Conservation (phyloP, 2,329 filamentous ascomycete genomes). For the Cladobotryum protrusum region DNA sequence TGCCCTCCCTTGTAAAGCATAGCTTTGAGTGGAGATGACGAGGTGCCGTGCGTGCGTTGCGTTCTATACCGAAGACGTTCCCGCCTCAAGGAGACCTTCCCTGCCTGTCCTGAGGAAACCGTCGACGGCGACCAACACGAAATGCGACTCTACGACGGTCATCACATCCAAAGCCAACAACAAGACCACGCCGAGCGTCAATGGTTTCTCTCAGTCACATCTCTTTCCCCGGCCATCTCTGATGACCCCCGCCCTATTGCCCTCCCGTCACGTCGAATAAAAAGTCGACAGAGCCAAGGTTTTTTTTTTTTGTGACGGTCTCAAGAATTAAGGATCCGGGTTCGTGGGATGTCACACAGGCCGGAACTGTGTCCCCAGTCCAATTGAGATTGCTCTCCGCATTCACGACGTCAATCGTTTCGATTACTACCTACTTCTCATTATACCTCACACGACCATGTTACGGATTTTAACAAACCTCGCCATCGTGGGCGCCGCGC, state of each 20-base stretch:
- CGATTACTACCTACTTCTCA: slow-evolving; percentile 1
- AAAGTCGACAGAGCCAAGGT: no score
- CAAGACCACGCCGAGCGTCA: background rate
- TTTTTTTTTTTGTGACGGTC: background rate
- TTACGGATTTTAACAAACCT: slow-evolving; percentile 16
- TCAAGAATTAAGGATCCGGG: background rate
- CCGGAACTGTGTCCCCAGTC: slow-evolving; percentile 4
- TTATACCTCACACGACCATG: slow-evolving; percentile 6
- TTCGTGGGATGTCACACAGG: slow-evolving; percentile 9
- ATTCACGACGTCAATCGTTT: background rate
- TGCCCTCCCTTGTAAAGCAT: no score
- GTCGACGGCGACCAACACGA: background rate
- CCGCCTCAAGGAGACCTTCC: background rate
- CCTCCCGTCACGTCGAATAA: background rate
- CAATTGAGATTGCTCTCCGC: background rate
- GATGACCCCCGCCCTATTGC: no score
- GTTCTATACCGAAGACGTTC: no score
- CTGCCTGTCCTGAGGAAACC: background rate
- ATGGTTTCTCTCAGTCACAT: no score
- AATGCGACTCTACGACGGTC: slow-evolving; percentile 7
- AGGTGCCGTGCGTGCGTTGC: no score
- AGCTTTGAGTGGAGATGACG: no score
- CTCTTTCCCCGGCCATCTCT: background rate
- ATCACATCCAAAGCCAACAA: slow-evolving; percentile 9
- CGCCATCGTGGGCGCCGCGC: slow-evolving; percentile 13